Percentiles rank a stretch among this genome's conserved stretches.
Conservation (phyloP, 129 eudicot species). For the Glebionis coronaria region DNA sequence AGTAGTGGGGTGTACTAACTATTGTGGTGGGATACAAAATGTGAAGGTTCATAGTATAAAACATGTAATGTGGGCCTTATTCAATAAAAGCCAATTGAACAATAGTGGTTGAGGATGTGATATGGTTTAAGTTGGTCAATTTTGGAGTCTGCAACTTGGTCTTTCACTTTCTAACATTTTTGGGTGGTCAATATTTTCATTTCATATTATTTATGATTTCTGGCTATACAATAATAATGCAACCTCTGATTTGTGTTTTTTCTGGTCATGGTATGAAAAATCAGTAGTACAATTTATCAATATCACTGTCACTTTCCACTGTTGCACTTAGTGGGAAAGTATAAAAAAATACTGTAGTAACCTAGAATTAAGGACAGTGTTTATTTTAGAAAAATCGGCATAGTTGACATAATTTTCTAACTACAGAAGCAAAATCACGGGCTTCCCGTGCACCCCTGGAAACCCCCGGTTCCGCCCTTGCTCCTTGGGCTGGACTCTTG, state of each 20-base stretch:
- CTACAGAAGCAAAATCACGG: too few species aligned
- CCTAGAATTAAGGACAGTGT: too few species aligned
- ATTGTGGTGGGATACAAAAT: constrained; percentile 14
- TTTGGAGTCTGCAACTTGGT: not conserved
- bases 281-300: not conserved
- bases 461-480: too few species aligned
- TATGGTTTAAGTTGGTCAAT: constrained; percentile 19
- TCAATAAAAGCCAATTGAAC: constrained; percentile 14
- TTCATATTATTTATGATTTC: too few species aligned
- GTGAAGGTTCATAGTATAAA: constrained; percentile 6
- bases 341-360: too few species aligned
- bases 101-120: constrained; percentile 10
- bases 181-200: not conserved
- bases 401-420: too few species aligned
- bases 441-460: too few species aligned
- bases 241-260: not conserved
- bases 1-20: not conserved
- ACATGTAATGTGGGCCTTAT: constrained; percentile 4
- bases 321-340: too few species aligned
- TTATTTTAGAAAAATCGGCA: too few species aligned
- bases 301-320: not conserved
- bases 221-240: not conserved
- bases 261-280: not conserved
- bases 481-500: not conserved
- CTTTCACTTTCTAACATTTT: constrained; percentile 14